Conservation (phyloP, 108 stramenopile genomes). For the Skeletonema costatum region DNA sequence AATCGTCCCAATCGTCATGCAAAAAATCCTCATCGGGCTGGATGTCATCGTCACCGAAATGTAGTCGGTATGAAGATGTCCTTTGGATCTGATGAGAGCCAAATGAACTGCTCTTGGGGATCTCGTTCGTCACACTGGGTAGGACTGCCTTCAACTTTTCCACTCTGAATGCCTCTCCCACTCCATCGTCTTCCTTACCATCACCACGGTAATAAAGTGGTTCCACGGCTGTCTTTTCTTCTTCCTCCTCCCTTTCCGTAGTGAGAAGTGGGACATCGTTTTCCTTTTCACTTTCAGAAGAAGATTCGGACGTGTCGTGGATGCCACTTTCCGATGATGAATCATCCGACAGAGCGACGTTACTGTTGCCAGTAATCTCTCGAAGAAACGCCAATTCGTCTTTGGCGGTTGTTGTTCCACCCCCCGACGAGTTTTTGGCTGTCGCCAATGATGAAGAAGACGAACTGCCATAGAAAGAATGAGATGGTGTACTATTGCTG, state of each 20-base stretch:
- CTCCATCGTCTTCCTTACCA: not conserved
- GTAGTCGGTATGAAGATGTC: not conserved
- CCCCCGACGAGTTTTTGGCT: not conserved
- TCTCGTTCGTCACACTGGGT: not conserved
- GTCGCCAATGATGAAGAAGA: not conserved
- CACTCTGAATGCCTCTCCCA: not conserved
- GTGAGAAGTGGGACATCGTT: not conserved
- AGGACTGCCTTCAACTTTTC: not conserved
- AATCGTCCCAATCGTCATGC: not conserved
- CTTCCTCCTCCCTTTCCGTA: not conserved
- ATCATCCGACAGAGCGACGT: not conserved
- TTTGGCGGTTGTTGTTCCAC: not conserved
- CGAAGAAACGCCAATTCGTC: not conserved
- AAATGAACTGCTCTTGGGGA: not conserved
- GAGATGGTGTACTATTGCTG: not conserved
- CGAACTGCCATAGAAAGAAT: not conserved
- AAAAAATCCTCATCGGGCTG: not conserved
- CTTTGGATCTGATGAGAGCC: not conserved
- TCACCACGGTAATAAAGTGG: not conserved
- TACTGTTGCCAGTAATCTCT: not conserved
- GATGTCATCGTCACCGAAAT: not conserved
- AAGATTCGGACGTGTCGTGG: not conserved
- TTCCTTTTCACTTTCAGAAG: not conserved
- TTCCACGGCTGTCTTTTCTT: not conserved
- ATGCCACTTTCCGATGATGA: not conserved